Conservation (phyloP, 164 flowering plant genomes). For the Warburgia ugandensis region DNA sequence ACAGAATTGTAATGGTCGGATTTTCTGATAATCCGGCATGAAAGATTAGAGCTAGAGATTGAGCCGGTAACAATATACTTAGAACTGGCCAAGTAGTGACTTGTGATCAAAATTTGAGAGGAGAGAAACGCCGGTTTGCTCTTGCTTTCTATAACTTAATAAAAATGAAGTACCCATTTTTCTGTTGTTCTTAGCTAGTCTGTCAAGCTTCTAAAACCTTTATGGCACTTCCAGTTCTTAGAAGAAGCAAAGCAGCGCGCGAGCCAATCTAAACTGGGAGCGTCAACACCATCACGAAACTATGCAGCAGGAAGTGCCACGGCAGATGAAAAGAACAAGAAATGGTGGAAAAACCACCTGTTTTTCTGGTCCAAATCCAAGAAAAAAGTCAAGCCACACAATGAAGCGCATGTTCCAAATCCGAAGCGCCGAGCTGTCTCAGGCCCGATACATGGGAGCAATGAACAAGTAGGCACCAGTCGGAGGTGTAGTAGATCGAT, state of each 20-base stretch:
- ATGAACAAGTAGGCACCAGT: background rate
- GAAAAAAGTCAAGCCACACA: constrained; percentile 4
- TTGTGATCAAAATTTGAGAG: too few species aligned
- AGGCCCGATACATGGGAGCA: constrained; percentile 19
- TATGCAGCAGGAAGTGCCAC: background rate
- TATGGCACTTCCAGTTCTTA: too few species aligned
- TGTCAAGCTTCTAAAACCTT: too few species aligned
- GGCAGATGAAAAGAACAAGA: constrained; percentile 1
- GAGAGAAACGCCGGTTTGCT: too few species aligned
- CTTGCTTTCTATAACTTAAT: too few species aligned
- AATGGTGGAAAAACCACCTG: constrained; percentile 4
- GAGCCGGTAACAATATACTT: too few species aligned
- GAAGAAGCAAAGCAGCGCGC: constrained; percentile 8
- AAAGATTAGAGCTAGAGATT: too few species aligned
- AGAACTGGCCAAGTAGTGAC: too few species aligned
- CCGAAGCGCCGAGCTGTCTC: constrained; percentile 1
- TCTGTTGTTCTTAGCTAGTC: too few species aligned
- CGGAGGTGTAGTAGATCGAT: background rate
- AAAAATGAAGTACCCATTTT: too few species aligned
- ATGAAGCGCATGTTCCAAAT: background rate
- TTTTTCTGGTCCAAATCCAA: constrained; percentile 12
- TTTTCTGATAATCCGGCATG: too few species aligned
- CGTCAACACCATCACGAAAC: background rate
- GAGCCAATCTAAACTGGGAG: background rate
- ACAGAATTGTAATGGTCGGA: too few species aligned